Evolutionary conservation across 257 asterid species (phyloP).

Genomic region (Plantago ovata): DNA sequence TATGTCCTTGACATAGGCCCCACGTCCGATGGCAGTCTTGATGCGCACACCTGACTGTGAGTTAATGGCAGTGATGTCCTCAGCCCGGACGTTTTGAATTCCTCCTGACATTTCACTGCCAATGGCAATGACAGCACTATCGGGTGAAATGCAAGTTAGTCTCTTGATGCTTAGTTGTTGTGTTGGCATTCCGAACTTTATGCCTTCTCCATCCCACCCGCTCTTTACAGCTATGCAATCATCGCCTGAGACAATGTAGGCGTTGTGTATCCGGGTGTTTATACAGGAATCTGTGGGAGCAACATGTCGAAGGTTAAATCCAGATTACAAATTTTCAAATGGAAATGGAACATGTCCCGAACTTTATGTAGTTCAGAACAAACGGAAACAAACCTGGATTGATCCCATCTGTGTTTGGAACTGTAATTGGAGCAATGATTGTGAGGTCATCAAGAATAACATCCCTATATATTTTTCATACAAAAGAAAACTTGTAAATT

Average conservation of each 20-base stretch:
- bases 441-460: conserved; percentile 55
- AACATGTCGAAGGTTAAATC: conserved; percentile 20
- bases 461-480: conserved; percentile 27
- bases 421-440: conserved; percentile 43
- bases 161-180: conserved; percentile 40
- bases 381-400: conserved; percentile 48
- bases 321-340: background rate
- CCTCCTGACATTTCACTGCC: conserved; percentile 93
- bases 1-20: conserved; percentile 53
- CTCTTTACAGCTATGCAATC: conserved; percentile 75
- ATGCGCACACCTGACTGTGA: conserved; percentile 54
- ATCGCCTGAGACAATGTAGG: conserved; percentile 62
- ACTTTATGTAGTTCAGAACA: background rate
- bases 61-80: conserved; percentile 39
- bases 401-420: conserved; percentile 76
- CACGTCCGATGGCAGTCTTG: conserved; percentile 58
- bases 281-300: conserved; percentile 54
- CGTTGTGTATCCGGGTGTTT: conserved; percentile 50
- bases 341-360: background rate
- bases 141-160: conserved; percentile 62
- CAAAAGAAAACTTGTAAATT: background rate
- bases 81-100: conserved; percentile 54
- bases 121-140: conserved; percentile 64
- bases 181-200: conserved; percentile 41
- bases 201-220: conserved; percentile 72